Evolutionary conservation across 805 yeast species (phyloP).

Genomic region (Saturnispora saitoi): DNA sequence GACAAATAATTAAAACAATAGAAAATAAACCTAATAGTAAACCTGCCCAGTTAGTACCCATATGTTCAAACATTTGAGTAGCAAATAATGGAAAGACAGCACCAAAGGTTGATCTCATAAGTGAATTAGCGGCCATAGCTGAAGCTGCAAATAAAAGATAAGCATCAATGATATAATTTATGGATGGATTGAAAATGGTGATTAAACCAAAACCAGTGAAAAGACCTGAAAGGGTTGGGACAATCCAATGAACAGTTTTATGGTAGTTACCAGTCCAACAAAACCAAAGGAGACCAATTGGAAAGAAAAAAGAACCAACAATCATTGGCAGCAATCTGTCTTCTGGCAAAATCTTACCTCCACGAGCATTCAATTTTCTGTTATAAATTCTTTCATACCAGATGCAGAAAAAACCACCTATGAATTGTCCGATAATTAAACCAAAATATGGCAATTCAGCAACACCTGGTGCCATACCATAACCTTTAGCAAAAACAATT

Average conservation of each 20-base stretch:
- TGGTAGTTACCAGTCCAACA: conserved; percentile 82
- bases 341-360: conserved; percentile 64
- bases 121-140: conserved; percentile 66
- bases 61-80: conserved; percentile 53
- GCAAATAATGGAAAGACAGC: conserved; percentile 52
- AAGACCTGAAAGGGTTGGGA: conserved; percentile 60
- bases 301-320: conserved; percentile 60
- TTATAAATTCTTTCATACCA: conserved; percentile 47
- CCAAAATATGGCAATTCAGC: conserved; percentile 76
- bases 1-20: conserved; percentile 52
- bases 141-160: conserved; percentile 70
- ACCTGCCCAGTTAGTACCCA: conserved; percentile 78
- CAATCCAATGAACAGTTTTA: conserved; percentile 67
- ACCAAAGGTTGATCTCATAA: conserved; percentile 60
- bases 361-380: conserved; percentile 39
- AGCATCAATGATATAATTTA: conserved; percentile 66
- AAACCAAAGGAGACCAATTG: conserved; percentile 78
- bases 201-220: conserved; percentile 62
- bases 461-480: conserved; percentile 54
- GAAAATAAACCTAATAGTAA: conserved; percentile 58
- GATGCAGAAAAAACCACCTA: conserved; percentile 49
- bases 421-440: conserved; percentile 56
- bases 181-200: conserved; percentile 57
- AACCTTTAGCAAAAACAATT: conserved; percentile 53
- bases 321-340: conserved; percentile 72